A percentile compares a stretch with the other conserved stretches of the same genome.
These are phyloP conservation scores for Vigna angularis DNA, from an alignment of 306 rosid genomes.

Conservation along the genomic window DNA sequence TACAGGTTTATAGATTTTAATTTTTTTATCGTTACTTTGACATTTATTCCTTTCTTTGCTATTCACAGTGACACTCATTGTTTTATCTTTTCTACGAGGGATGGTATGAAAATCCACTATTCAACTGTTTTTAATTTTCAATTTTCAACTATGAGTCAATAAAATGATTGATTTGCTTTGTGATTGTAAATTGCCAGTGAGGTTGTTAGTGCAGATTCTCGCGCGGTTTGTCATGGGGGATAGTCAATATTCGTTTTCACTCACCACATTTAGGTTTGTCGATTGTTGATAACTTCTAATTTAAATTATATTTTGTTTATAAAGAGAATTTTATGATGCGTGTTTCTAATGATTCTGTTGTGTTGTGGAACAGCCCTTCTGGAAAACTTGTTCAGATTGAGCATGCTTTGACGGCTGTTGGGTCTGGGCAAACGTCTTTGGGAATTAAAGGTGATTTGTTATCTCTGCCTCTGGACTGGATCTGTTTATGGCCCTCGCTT, in stretches of 20 bases:
- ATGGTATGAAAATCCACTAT: background rate
- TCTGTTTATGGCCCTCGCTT: conserved; percentile 17
- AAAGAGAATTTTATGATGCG: background rate
- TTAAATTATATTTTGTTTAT: too few relatives aligned
- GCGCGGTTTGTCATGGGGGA: conserved; percentile 56
- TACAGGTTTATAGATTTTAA: too few relatives aligned
- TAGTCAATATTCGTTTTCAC: conserved; percentile 66
- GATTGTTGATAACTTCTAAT: background rate
- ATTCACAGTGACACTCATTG: background rate
- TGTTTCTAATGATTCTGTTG: conserved; percentile 38
- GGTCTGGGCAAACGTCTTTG: conserved; percentile 95
- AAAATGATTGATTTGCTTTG: background rate
- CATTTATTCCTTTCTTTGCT: background rate
- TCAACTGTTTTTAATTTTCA: background rate
- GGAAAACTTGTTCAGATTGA: conserved; percentile 99
- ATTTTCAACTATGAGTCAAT: background rate
- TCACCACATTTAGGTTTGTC: conserved; percentile 62
- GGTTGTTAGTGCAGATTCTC: conserved; percentile 36
- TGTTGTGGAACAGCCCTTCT: conserved; percentile 75
- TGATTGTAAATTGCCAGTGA: background rate
- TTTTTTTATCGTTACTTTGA: too few relatives aligned
- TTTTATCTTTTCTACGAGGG: conserved; percentile 13
- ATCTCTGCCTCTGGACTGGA: background rate
- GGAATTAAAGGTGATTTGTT: conserved; percentile 82
- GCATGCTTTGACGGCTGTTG: conserved; percentile 95